Conservation (phyloP, 2,329 filamentous ascomycete genomes). For the Akanthomyces lecanii region DNA sequence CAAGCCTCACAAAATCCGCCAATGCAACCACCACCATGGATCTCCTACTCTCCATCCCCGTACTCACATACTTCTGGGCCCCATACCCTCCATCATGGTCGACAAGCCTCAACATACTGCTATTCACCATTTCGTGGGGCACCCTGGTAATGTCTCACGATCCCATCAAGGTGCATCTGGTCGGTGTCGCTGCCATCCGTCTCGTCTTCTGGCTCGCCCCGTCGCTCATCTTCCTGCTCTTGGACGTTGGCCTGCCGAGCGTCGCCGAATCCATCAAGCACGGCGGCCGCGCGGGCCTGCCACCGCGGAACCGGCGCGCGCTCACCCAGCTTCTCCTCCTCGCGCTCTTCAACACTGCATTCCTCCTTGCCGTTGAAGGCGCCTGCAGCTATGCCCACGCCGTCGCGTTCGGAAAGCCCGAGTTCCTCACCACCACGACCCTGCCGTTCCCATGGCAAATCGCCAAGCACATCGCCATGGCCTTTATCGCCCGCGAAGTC, state of each 20-base stretch:
- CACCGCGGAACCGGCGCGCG: conserved; percentile 37
- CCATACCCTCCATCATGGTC: conserved; percentile 63
- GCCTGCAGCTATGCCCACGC: conserved; percentile 36
- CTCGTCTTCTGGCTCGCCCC: conserved; percentile 69
- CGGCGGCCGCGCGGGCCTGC: conserved; percentile 50
- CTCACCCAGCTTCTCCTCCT: conserved; percentile 37
- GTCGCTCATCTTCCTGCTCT: conserved; percentile 65
- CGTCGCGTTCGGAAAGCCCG: conserved; percentile 32
- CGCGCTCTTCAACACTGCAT: conserved; percentile 42
- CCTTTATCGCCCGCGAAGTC: conserved; percentile 48
- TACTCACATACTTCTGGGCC: conserved; percentile 63
- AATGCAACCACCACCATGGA: conserved; percentile 44
- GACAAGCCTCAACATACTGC: conserved; percentile 77
- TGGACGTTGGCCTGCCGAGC: conserved; percentile 68
- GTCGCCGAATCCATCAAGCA: conserved; percentile 66
- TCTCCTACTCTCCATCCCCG: conserved; percentile 66
- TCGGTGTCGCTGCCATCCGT: conserved; percentile 65
- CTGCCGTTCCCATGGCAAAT: conserved; percentile 52
- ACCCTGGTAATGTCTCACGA: conserved; percentile 75
- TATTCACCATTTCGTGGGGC: conserved; percentile 89
- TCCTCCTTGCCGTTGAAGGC: conserved; percentile 42
- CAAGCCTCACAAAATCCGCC: too few relatives aligned
- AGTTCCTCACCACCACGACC: conserved; percentile 45
- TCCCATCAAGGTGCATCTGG: conserved; percentile 68
- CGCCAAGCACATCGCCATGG: conserved; percentile 42